These are phyloP conservation scores for Colletotrichum noveboracense DNA, from an alignment of 2,329 filamentous ascomycete genomes.

Conservation along the genomic window DNA sequence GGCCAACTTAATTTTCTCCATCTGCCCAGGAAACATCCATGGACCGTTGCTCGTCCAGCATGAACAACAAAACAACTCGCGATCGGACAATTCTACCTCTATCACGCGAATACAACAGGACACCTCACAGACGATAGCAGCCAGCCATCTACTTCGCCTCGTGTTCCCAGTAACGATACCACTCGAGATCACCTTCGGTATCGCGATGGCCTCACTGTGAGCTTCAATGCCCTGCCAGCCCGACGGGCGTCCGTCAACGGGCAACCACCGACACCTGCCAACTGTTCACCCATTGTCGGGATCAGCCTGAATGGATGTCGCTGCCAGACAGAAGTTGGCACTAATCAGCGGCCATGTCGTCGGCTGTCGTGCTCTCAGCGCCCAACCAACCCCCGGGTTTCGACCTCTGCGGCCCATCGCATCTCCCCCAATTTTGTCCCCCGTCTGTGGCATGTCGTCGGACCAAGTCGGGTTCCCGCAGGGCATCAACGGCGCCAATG, in stretches of 20 bases:
- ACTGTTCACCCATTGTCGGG: neutral
- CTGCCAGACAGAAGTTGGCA: neutral
- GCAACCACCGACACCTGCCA: neutral
- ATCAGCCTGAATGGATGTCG: neutral
- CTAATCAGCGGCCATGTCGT: neutral
- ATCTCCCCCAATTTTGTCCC: neutral
- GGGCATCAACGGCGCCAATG: neutral
- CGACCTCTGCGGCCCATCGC: neutral
- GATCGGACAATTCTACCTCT: neutral
- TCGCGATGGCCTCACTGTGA: slow-evolving; percentile 11
- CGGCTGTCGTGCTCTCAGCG: neutral
- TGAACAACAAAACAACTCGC: slow-evolving; percentile 5
- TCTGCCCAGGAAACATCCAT: slow-evolving; percentile 5
- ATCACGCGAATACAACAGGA: neutral
- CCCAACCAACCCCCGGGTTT: slow-evolving; percentile 10
- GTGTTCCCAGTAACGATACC: neutral
- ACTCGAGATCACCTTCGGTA: neutral
- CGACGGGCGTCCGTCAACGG: neutral
- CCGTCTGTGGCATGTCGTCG: slow-evolving; percentile 4
- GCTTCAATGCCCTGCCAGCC: neutral
- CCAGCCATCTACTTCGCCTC: neutral
- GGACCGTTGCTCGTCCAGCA: neutral
- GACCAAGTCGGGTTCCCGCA: slow-evolving; percentile 7
- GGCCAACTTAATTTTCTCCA: neutral
- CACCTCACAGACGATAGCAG: neutral